phyloP scores from a whole-genome alignment of 129 eudicot species.

The Scalesia atractyloides region DNA sequence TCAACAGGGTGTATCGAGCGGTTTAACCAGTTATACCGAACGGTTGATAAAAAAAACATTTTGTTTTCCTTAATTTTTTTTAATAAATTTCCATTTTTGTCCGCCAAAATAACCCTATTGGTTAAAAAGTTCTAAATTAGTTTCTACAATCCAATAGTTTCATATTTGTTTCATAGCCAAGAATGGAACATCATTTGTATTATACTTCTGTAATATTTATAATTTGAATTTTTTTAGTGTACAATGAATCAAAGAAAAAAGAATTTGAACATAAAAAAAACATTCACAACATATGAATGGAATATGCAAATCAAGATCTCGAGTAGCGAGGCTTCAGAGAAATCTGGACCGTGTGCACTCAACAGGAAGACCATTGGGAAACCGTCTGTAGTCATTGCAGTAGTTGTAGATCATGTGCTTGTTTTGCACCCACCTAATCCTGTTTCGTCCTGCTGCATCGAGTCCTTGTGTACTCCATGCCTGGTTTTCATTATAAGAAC shows the following conservation, averaged over 20 bases:
- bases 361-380: constrained; percentile 14
- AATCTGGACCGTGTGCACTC: constrained; percentile 27
- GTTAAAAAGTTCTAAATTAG: too few species aligned
- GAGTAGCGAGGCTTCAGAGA: neutral
- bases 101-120: too few species aligned
- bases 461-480: constrained; percentile 26
- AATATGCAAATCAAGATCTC: neutral
- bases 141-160: too few species aligned
- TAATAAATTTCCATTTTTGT: too few species aligned
- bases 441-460: constrained; percentile 17
- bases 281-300: neutral
- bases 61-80: too few species aligned
- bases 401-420: constrained; percentile 28
- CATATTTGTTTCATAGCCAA: too few species aligned
- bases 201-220: too few species aligned
- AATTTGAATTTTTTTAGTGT: neutral
- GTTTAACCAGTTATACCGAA: too few species aligned
- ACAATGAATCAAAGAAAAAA: constrained; percentile 27
- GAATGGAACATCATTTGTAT: too few species aligned
- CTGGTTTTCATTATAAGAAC: constrained; percentile 15
- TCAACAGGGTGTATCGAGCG: too few species aligned
- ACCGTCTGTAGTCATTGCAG: constrained; percentile 17
- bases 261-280: neutral
- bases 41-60: too few species aligned
- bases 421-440: constrained; percentile 29